Conservation (phyloP, 2,329 filamentous ascomycete species). For the Penicillium occitanis region DNA sequence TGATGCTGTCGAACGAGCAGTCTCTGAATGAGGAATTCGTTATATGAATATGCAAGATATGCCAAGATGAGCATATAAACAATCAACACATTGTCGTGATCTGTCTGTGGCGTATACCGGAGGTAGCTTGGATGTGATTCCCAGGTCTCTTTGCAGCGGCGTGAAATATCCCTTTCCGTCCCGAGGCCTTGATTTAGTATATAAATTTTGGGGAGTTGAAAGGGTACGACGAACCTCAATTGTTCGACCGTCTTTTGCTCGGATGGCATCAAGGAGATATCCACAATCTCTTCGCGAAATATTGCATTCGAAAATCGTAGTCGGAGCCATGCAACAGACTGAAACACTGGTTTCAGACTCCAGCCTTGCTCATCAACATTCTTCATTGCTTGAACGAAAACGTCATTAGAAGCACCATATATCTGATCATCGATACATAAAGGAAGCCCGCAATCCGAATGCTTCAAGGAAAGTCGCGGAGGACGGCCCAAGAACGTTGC, state of each 20-base stretch:
- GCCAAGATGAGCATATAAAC: neutral
- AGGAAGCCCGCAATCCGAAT: slow-evolving; percentile 4
- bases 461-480: neutral
- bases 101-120: neutral
- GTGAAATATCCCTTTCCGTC: slow-evolving; percentile 14
- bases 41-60: slow-evolving; percentile 6
- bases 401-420: neutral
- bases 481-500: slow-evolving; percentile 12
- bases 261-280: neutral
- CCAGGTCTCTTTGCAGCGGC: slow-evolving; percentile 7
- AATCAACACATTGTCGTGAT: neutral
- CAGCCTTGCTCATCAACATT: slow-evolving; percentile 2
- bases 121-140: slow-evolving; percentile 9
- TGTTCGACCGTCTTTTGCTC: neutral
- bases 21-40: slow-evolving; percentile 12
- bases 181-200: neutral
- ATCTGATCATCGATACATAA: slow-evolving; percentile 5
- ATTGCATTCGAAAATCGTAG: neutral
- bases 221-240: neutral
- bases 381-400: neutral
- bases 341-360: neutral
- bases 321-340: slow-evolving; percentile 8
- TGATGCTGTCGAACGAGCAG: slow-evolving; percentile 7
- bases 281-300: slow-evolving; percentile 16
- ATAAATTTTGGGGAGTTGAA: neutral